These are phyloP conservation scores for Trapa incisa DNA, from an alignment of 345 rosid genomes.

Conservation along the genomic window DNA sequence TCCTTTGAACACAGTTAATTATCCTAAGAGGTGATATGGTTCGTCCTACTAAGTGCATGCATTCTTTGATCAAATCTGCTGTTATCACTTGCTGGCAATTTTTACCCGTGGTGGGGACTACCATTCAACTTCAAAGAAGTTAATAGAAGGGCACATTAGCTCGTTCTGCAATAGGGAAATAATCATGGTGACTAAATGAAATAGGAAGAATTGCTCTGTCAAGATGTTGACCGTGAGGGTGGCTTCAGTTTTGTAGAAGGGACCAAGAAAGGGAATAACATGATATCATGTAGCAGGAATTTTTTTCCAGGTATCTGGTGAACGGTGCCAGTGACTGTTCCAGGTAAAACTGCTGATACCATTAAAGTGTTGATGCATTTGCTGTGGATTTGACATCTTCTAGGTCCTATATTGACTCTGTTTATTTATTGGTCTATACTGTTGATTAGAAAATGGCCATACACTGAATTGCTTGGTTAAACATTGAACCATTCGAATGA, in stretches of 20 bases:
- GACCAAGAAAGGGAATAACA: not conserved
- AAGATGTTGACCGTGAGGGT: not conserved
- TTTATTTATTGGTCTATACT: not conserved
- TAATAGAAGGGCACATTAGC: not conserved
- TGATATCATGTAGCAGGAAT: not conserved
- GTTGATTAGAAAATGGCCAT: not conserved
- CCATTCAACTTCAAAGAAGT: not conserved
- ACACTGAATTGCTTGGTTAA: no score
- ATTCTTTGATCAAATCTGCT: not conserved
- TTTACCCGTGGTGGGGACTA: not conserved
- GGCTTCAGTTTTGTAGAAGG: not conserved
- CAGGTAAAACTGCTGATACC: not conserved
- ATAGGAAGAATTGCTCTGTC: not conserved
- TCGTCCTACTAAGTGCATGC: not conserved
- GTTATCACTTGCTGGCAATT: not conserved
- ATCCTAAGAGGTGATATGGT: slow-evolving; percentile 26
- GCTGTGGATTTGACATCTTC: not conserved
- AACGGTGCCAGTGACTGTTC: not conserved
- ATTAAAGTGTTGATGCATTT: not conserved
- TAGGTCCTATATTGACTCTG: not conserved
- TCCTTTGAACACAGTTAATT: slow-evolving; percentile 24
- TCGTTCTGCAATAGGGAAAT: not conserved
- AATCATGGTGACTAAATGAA: not conserved
- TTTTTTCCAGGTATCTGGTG: not conserved
- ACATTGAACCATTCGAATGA: not conserved